These are phyloP conservation scores for Leptographium radiaticola DNA, from an alignment of 2,329 filamentous ascomycete genomes.

Conservation along the genomic window DNA sequence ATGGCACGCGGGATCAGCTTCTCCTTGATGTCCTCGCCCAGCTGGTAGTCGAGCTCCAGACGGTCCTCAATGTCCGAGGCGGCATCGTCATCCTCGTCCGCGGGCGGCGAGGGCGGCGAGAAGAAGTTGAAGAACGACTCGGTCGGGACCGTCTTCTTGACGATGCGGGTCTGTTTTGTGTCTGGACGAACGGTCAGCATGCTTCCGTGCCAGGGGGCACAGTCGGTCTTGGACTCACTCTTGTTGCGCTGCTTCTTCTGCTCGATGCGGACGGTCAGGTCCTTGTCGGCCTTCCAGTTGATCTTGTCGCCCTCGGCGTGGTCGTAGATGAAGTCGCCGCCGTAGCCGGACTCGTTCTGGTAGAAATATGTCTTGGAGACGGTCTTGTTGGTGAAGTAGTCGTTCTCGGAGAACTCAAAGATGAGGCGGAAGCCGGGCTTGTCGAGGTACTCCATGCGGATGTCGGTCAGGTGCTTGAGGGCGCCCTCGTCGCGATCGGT, in stretches of 20 bases:
- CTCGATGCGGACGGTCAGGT: constrained; percentile 87
- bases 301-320: constrained; percentile 98
- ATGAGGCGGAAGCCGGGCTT: constrained; percentile 96
- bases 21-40: constrained; percentile 99
- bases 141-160: constrained; percentile 97
- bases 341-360: constrained; percentile 96
- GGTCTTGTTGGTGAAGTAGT: constrained; percentile 94
- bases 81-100: constrained; percentile 59
- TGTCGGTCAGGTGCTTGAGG: constrained; percentile 78
- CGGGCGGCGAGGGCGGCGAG: constrained; percentile 79
- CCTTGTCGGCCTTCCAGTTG: constrained; percentile 87
- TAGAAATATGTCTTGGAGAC: constrained; percentile 99
- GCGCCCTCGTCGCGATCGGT: constrained; percentile 94
- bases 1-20: constrained; percentile 97
- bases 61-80: constrained; percentile 92
- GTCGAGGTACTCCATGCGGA: constrained; percentile 98
- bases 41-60: constrained; percentile 94
- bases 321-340: constrained; percentile 98
- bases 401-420: constrained; percentile 91
- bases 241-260: constrained; percentile 99
- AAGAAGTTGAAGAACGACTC: constrained; percentile 99
- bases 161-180: constrained; percentile 97
- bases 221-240: constrained; percentile 46
- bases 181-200: constrained; percentile 36
- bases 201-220: neutral